Evolutionary conservation across 306 rosid species (phyloP), one percentile per base, ranked within the genome.

Genomic region (Carpinus fangiana): DNA sequence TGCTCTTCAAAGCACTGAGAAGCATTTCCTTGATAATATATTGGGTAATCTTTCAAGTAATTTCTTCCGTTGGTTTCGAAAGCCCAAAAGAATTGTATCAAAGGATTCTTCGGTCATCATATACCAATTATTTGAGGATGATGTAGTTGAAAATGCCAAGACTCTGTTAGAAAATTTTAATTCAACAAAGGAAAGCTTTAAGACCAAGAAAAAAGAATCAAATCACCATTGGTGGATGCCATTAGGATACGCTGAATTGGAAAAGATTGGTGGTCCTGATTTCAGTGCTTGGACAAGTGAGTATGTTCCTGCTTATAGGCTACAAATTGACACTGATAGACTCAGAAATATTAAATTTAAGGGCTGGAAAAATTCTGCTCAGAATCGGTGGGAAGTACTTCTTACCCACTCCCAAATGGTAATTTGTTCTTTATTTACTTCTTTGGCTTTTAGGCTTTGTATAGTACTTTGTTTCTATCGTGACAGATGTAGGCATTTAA

Each of bases 361-460:
- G 56, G 98, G 97, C 68, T 89, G 95, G 97, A 89, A 89, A 77
- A 85, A 84, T 81, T 86, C 89, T 80, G 70, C 81, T 28, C 89
- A 85, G 73, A 88, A 88, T 86, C 84, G 76, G 84, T 89, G 92
- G 97, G 98, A 92, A 84, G 95, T 90, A 70, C 87, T 90, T 84
- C 86, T 90, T 88, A 92, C 98, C 76, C 96, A 94, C 91, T 88
- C 97, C 77, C 98, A 94, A 87, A 90, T 92, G 98, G 98, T 94
- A 92, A 53, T 76, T 73, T 54, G 47, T 81, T 82, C 84, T 75
- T 86, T 78, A 86, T 85, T 87, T 80, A 75, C 70, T 72, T 71
- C 36, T 41, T 69, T 55, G 76, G 66, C 74, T 47, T 74, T 81
- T 43, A 23, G 71, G 73, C 62, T 65, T 72, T 77, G 53, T 10